Evolutionary conservation across 176 grass and related monocot genomes (phyloP).

Genomic region (Aegilops bicornis): DNA sequence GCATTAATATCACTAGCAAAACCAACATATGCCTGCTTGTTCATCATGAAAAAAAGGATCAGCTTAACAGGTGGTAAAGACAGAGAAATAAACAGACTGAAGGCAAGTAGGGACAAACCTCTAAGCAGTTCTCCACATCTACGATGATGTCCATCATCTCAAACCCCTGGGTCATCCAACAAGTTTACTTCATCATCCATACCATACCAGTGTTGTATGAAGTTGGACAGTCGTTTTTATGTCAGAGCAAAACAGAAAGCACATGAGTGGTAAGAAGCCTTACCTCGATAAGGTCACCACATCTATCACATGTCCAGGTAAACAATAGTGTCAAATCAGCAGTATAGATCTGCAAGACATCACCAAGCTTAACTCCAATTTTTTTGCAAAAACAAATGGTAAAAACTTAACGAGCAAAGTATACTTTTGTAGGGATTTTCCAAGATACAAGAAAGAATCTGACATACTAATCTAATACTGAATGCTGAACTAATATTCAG

Average conservation of each 20-base stretch:
- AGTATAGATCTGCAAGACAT: slow-evolving; percentile 77
- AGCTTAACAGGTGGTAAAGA: slow-evolving; percentile 4
- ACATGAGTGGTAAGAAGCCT: background rate
- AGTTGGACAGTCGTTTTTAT: background rate
- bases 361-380: background rate
- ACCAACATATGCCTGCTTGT: slow-evolving; percentile 85
- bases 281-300: slow-evolving; percentile 72
- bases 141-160: slow-evolving; percentile 77
- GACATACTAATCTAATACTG: background rate
- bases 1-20: slow-evolving; percentile 80
- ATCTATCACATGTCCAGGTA: slow-evolving; percentile 91
- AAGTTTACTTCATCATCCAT: slow-evolving; percentile 26
- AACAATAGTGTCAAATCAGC: slow-evolving; percentile 83
- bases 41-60: background rate
- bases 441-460: background rate
- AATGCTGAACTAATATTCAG: background rate
- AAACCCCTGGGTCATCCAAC: slow-evolving; percentile 61
- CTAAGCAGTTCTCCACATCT: slow-evolving; percentile 84
- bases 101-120: slow-evolving; percentile 46
- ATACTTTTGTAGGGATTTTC: background rate
- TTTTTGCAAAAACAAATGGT: background rate
- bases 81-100: background rate
- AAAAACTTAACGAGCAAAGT: background rate
- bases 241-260: slow-evolving; percentile 16
- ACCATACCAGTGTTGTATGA: background rate